Evolutionary conservation across 2,329 filamentous ascomycete species (phyloP), one percentile per base, ranked within the genome.

Genomic region (Annulohypoxylon truncatum): DNA sequence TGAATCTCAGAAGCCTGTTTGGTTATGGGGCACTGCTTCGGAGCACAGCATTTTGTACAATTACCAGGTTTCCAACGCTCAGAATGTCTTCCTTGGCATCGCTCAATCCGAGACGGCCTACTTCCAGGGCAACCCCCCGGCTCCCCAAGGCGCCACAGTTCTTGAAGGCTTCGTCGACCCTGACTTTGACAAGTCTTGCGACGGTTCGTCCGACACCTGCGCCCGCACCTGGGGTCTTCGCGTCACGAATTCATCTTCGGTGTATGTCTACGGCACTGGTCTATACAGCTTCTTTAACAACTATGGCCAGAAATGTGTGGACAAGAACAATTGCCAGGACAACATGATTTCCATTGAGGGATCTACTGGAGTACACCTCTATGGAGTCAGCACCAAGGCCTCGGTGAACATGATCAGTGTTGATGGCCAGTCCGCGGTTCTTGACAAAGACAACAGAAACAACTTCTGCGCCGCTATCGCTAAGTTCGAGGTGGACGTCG

Each of bases 21-120:
- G 94, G 94, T 80, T 96, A 73, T 94, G 90, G 80, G 94, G 82
- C 82, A 96, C 92, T 1, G 82, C 86, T n/a, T 85, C 87, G 18
- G 88, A 90, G 80, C 88, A 90, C 80, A 87, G 77, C 62, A 85
- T 89, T 42, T 80, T 90, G 22, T 93, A 92, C 82, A 95, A 97
- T 83, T 97, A 97, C 83, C 92, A 97, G 79, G 82, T 97, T 74
- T 82, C 86, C 75, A 90, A 90, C 67, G 92, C 94, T 1, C 84
- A 88, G 74, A 91, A 94, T 75, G 85, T 97, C 68, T 97, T 91
- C 82, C 90, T 96, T 85, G 90, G 87, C 9, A 82, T 92, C 53
- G 93, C 97, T 73, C 94, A 97, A 81, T 92, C 92, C 2, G 95
- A 97, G 81, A 97, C 94, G 4, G 92, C 94, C 29, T 94, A 92